phyloP scores from a whole-genome alignment of 1,139 yeast genomes.

The Taphrina deformans region DNA sequence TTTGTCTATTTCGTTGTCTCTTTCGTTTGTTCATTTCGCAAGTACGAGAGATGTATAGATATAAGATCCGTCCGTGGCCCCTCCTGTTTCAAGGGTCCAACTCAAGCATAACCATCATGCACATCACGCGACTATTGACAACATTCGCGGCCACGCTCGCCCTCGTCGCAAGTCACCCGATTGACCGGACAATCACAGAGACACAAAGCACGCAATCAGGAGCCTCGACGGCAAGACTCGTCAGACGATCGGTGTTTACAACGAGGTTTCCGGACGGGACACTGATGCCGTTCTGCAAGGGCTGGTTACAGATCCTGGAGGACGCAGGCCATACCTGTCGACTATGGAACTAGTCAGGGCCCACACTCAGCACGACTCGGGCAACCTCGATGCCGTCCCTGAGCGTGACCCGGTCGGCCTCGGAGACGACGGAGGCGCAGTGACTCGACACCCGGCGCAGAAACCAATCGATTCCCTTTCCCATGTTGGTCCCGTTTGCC shows the following conservation, averaged over 20 bases:
- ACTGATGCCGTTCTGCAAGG: not conserved
- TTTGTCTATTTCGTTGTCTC: not conserved
- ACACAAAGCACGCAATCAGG: too few species aligned
- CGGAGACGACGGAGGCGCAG: slow-evolving; percentile 45
- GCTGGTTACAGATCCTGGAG: not conserved
- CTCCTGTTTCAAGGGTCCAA: too few species aligned
- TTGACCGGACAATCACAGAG: too few species aligned
- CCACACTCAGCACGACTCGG: slow-evolving; percentile 2
- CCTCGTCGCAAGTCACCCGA: not conserved
- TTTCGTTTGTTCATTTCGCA: too few species aligned
- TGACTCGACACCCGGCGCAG: slow-evolving; percentile 51
- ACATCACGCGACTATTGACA: not conserved
- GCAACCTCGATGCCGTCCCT: slow-evolving; percentile 64
- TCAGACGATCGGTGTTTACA: too few species aligned
- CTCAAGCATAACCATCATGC: too few species aligned
- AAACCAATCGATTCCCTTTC: slow-evolving; percentile 75
- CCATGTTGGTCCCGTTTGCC: slow-evolving; percentile 55
- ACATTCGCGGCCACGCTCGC: not conserved
- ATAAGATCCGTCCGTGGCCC: not conserved
- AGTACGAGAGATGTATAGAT: not conserved
- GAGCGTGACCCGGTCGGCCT: slow-evolving; percentile 62
- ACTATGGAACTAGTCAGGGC: not conserved
- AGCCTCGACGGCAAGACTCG: too few species aligned
- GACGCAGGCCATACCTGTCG: slow-evolving; percentile 7
- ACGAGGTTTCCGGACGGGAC: not conserved